These are phyloP conservation scores for Globisporangium megalacanthum DNA, from an alignment of 352 stramenopile species.

Conservation along the genomic window DNA sequence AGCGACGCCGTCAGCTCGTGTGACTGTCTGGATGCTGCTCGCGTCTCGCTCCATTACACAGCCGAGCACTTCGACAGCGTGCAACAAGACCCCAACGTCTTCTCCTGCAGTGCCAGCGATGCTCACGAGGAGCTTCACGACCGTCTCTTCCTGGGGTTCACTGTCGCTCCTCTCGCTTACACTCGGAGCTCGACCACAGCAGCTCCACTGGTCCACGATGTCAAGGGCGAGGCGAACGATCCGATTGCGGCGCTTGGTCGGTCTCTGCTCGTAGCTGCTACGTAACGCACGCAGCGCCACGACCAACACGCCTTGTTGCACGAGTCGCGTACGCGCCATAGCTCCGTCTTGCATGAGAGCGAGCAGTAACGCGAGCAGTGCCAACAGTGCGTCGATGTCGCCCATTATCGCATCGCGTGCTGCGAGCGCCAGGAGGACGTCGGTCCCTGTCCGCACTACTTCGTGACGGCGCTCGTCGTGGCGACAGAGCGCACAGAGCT, in stretches of 20 bases:
- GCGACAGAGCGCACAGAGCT: slow-evolving; percentile 35
- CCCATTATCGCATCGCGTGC: slow-evolving; percentile 6
- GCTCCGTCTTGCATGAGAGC: slow-evolving; percentile 25
- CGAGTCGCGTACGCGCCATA: slow-evolving; percentile 9
- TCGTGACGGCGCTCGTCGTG: slow-evolving; percentile 26
- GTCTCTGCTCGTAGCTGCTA: slow-evolving; percentile 11
- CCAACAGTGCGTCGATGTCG: slow-evolving; percentile 25
- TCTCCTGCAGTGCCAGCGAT: slow-evolving; percentile 26
- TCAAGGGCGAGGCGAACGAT: slow-evolving; percentile 39
- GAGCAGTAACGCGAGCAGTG: slow-evolving; percentile 40
- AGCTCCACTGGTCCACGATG: slow-evolving; percentile 25
- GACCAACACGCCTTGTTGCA: slow-evolving; percentile 21
- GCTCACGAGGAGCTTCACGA: slow-evolving; percentile 18
- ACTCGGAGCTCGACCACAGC: background rate
- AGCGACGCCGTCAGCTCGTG: slow-evolving; percentile 23
- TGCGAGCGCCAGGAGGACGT: slow-evolving; percentile 24
- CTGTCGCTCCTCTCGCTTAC: slow-evolving; percentile 10
- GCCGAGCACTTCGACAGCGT: slow-evolving; percentile 31
- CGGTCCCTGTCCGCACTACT: slow-evolving; percentile 25
- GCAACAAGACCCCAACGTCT: slow-evolving; percentile 28
- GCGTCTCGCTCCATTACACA: slow-evolving; percentile 26
- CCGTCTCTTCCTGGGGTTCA: slow-evolving; percentile 15
- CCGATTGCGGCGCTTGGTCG: slow-evolving; percentile 27
- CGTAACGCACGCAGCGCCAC: slow-evolving; percentile 21
- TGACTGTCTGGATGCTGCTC: slow-evolving; percentile 24